Evolutionary conservation across 345 rosid species (phyloP).

Genomic region (Nephelium lappaceum): DNA sequence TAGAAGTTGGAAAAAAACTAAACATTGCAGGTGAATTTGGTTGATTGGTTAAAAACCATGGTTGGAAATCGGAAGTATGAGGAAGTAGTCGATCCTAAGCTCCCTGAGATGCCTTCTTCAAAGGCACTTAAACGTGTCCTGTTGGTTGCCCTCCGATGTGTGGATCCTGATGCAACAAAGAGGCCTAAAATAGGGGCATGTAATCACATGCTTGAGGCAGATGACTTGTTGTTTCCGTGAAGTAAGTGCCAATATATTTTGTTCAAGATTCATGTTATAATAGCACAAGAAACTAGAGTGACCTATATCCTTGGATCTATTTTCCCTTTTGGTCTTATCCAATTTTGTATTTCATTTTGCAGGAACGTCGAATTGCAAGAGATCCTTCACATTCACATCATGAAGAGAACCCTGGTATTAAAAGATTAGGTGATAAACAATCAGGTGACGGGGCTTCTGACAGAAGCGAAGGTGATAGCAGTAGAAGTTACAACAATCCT

Average conservation of each 20-base stretch:
- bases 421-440: constrained; percentile 33
- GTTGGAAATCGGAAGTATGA: constrained; percentile 85
- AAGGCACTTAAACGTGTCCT: constrained; percentile 87
- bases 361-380: constrained; percentile 50
- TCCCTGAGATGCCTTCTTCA: constrained; percentile 79
- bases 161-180: constrained; percentile 93
- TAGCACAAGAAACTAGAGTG: not conserved
- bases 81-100: constrained; percentile 88
- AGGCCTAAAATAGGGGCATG: constrained; percentile 98
- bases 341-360: constrained; percentile 16
- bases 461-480: constrained; percentile 46
- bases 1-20: constrained; percentile 14
- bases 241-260: constrained; percentile 42
- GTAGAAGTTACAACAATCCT: constrained; percentile 40
- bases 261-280: not conserved
- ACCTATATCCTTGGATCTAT: not conserved
- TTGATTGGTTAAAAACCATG: constrained; percentile 91
- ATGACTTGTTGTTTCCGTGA: constrained; percentile 77
- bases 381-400: constrained; percentile 38
- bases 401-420: constrained; percentile 28
- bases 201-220: constrained; percentile 99
- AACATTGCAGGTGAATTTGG: constrained; percentile 76
- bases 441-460: constrained; percentile 44
- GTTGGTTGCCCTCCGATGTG: constrained; percentile 87
- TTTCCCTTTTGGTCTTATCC: not conserved